Evolutionary conservation across 305 asterid genomes (phyloP), one percentile per base, ranked within the genome.

Genomic region (Solanum aculeatissimum): DNA sequence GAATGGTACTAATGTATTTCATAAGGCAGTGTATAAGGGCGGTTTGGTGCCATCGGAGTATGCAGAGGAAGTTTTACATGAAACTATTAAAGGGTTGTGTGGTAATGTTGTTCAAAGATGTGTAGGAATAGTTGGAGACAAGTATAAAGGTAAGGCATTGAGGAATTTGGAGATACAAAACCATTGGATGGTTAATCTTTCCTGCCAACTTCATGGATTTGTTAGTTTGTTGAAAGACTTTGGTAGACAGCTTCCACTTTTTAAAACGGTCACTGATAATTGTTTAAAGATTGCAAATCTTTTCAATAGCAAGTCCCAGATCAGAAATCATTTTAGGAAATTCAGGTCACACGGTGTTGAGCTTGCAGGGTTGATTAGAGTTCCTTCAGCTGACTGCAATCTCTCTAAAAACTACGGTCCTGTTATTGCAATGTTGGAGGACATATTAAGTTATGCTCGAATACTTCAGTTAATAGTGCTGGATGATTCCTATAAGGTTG

Each of bases 131-230:
- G 92, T 95, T 86, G 87, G 95, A 57, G 99, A 95, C 85, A 95
- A 92, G 91, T 95, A 81, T 66, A 95, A 95, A 85, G 84, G 92
- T 23, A 92, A 90, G 80, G 97, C 96, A 71, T 84, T 95, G 92
- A 87, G 88, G 87, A 92, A 89, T 88, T 88, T 95, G 85, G 98
- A 95, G 83, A 66, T 87, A 70, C 92, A 88, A 81, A 88, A 92
- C 85, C 92, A 86, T 69, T 95, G 99, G 99, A 95, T 95, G 99
- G 93, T 95, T 9, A 95, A 94, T 84, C 85, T 95, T 83, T 89
- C 94, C 51, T 95, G 99, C 84, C 97, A 91, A 88, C 85, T 90
- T 87, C 94, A 92, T 82, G 98, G 93, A 68, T 88, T 95, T 85
- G 70, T 86, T 82, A 90, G 93, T 88, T 89, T 95, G 87, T 85